Conservation (phyloP, 306 rosid genomes). For the Herpetospermum pedunculosum region DNA sequence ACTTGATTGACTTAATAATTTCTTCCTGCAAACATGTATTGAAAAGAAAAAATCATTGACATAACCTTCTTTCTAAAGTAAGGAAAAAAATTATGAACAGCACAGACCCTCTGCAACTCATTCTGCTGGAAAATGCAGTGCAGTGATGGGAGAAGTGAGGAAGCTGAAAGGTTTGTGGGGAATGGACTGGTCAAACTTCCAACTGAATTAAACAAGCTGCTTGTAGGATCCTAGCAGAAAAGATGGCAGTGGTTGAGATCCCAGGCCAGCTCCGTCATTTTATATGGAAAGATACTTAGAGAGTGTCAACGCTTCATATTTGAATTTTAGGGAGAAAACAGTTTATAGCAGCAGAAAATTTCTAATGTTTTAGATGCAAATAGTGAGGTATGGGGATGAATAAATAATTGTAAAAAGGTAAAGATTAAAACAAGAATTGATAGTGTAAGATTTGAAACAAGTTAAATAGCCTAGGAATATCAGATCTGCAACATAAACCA, state of each 20-base stretch:
- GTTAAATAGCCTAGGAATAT: neutral
- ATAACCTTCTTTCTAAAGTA: neutral
- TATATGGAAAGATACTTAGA: neutral
- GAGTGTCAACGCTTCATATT: neutral
- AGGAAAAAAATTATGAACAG: neutral
- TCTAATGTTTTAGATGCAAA: neutral
- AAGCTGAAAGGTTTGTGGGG: constrained; percentile 23
- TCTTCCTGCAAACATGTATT: constrained; percentile 56
- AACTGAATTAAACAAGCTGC: constrained; percentile 29
- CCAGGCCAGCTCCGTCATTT: constrained; percentile 25
- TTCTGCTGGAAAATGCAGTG: constrained; percentile 74
- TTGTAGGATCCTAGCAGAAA: constrained; percentile 52
- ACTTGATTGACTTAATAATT: constrained; percentile 60
- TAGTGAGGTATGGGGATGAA: neutral
- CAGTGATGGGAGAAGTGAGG: constrained; percentile 50
- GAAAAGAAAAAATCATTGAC: constrained; percentile 10
- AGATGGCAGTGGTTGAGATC: constrained; percentile 39
- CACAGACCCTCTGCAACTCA: constrained; percentile 56
- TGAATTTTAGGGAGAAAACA: neutral
- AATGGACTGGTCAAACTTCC: constrained; percentile 41
- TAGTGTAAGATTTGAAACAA: neutral
- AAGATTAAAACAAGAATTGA: neutral
- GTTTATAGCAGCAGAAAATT: neutral
- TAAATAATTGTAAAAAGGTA: neutral
- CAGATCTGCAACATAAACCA: neutral